Evolutionary conservation across 2,329 filamentous ascomycete genomes (phyloP), one percentile per base, ranked within the genome.

Genomic region (Aspergillus melleus): DNA sequence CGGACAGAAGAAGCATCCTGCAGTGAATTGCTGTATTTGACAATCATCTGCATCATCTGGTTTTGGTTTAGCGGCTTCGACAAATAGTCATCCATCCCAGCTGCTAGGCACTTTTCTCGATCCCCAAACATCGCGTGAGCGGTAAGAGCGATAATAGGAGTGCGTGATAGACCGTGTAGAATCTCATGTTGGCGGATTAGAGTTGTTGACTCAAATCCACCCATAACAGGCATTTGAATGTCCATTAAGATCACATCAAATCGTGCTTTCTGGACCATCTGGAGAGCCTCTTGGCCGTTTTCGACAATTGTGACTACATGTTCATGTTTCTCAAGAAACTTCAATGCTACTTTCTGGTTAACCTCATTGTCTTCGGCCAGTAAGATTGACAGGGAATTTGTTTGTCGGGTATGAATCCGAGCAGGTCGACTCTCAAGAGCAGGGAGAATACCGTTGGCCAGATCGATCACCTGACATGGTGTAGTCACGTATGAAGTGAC

Each of bases 201-300:
- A 62, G 86, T 89, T 4, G 93, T 97, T 11, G 93, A 92, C 76
- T 97, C 93, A 72, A 97, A 96, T 22, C 93, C 93, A 71, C 93
- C 93, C 92, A 96, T 96, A 70, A 96, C 90, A 14, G 93, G 93
- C 93, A 97, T 97, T 74, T 96, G 92, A 6, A 97, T 92, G 72
- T 97, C 93, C 93, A 97, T 97, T 44, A 97, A 84, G 60, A 97
- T 92, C 60, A 96, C 90, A 73, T 97, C 93, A 73, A 94, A 97
- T 74, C 90, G 88, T 78, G 89, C 92, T 71, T 87, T 86, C 81
- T 94, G 90, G 14, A 96, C 86, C 9, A 93, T 92, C 54, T 68
- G 62, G 2, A 70, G 58, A 8, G 68, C 68, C 72, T 96, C 92
- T 63, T 92, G 84, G 59, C 93, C 93, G 72, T 97, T 96, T 68